Evolutionary conservation across 23 red algal genomes (phyloP), one percentile per base, ranked within the genome.

Genomic region (Gracilaria vermiculophylla): DNA sequence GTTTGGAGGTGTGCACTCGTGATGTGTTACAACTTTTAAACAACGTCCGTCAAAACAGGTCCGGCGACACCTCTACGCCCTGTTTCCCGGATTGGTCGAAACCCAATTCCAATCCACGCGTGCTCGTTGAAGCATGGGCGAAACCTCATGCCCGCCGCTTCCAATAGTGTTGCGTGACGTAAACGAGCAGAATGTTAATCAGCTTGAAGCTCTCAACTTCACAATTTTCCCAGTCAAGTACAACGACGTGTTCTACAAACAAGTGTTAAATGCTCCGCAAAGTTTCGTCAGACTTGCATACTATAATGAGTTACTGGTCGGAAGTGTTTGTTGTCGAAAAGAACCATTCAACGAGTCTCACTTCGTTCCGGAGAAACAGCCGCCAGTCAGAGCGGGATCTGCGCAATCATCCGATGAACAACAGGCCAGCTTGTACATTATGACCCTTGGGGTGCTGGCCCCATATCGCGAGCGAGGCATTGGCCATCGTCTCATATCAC

Each of bases 401-500:
- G 74, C 74, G 20, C 41, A 21, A 21, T 6, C 50, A 42, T 47
- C 7, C 37, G 0, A 0, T 19, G 45, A 41, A 17, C n/a, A 74
- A 2, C 20, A 72, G n/a, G 25, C 77, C 4, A 90, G 85, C 40
- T 45, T 97, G 41, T 97, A 97, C 78, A 97, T 97, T 39, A 83
- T 97, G 81, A 97, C 94, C 0, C 71, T 97, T 5, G 94, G 94
- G 24, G 94, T 97, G 17, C 66, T 91, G 25, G 94, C 94, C 29
- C 78, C 94, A 21, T 97, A 97, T 53, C 88, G 94, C 27, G 94
- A 97, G 52, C 61, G 88, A 14, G 88, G 94, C 23, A 81, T 97
- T 40, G 94, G 94, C 20, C 73, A 66, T 27, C 61, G 55, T 13
- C 69, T 97, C 35, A 48, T 97, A 33, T 80, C 55, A 11, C 82